Evolutionary conservation across 352 stramenopile genomes (phyloP).

Genomic region (Salisapilia sapeloensis): DNA sequence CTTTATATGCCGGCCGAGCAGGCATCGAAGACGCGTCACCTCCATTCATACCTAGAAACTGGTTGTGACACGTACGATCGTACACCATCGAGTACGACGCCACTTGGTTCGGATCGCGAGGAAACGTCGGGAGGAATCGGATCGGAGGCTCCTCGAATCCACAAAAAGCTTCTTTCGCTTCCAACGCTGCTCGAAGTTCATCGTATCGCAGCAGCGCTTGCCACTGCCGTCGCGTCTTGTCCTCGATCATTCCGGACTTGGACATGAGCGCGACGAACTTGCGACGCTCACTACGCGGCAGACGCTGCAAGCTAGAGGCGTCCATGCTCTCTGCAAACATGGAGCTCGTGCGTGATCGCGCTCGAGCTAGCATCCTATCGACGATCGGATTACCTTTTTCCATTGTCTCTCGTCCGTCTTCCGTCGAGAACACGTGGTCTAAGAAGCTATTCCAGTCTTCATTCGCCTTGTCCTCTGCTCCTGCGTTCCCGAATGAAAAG

Average conservation of each 20-base stretch:
- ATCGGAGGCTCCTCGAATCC: constrained; percentile 72
- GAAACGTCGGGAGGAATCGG: constrained; percentile 54
- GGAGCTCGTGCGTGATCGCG: no score
- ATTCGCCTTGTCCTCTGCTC: constrained; percentile 2
- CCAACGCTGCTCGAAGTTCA: constrained; percentile 42
- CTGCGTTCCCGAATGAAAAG: not conserved
- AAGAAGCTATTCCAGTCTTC: no score
- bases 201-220: constrained; percentile 57
- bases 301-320: no score
- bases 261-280: constrained; percentile 42
- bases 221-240: constrained; percentile 49
- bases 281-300: constrained; percentile 16
- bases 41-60: constrained; percentile 24
- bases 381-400: no score
- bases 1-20: not conserved
- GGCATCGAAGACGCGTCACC: constrained; percentile 6
- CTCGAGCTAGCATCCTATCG: no score
- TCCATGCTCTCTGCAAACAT: no score
- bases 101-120: constrained; percentile 28
- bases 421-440: no score
- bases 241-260: constrained; percentile 39
- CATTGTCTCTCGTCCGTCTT: no score
- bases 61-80: constrained; percentile 30
- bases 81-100: constrained; percentile 52
- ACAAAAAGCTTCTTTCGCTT: constrained; percentile 73